Conservation (phyloP, 1,284 basidiomycete genomes). For the Cutaneotrichosporon cyanovorans region DNA sequence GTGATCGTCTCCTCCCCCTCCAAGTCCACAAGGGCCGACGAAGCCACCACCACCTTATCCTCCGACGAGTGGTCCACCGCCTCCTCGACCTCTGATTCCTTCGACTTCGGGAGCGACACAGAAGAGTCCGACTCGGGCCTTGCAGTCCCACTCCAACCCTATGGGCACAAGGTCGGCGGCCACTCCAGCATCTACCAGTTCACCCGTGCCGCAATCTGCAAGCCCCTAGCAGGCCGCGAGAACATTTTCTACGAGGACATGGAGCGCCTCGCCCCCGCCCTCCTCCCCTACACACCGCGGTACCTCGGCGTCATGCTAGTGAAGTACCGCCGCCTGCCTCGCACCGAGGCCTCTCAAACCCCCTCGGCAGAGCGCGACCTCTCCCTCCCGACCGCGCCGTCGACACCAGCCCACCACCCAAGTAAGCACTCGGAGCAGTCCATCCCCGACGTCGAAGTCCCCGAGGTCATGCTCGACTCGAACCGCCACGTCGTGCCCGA, state of each 20-base stretch:
- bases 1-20: background rate
- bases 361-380: slow-evolving; percentile 17
- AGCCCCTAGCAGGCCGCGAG: slow-evolving; percentile 94
- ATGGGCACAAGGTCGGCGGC: slow-evolving; percentile 95
- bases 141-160: slow-evolving; percentile 92
- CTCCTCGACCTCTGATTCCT: slow-evolving; percentile 5
- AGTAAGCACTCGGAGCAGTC: slow-evolving; percentile 4
- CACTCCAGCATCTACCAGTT: slow-evolving; percentile 98
- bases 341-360: slow-evolving; percentile 45
- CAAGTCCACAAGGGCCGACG: too few relatives aligned
- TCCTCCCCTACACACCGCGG: slow-evolving; percentile 87
- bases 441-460: slow-evolving; percentile 53
- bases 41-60: background rate
- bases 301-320: slow-evolving; percentile 98
- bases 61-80: slow-evolving; percentile 12
- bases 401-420: slow-evolving; percentile 24
- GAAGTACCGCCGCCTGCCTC: slow-evolving; percentile 63
- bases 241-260: slow-evolving; percentile 98
- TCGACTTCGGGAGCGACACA: slow-evolving; percentile 12
- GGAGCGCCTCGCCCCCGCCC: slow-evolving; percentile 80
- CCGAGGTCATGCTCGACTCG: slow-evolving; percentile 79
- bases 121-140: slow-evolving; percentile 48
- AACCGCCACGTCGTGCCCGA: slow-evolving; percentile 95
- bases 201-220: slow-evolving; percentile 94
- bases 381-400: slow-evolving; percentile 20